Percentiles rank a stretch among this genome's conserved stretches.
These are phyloP conservation scores for Aureobasidium sp. DNA, from an alignment of 2,329 filamentous ascomycete species.

Conservation along the genomic window DNA sequence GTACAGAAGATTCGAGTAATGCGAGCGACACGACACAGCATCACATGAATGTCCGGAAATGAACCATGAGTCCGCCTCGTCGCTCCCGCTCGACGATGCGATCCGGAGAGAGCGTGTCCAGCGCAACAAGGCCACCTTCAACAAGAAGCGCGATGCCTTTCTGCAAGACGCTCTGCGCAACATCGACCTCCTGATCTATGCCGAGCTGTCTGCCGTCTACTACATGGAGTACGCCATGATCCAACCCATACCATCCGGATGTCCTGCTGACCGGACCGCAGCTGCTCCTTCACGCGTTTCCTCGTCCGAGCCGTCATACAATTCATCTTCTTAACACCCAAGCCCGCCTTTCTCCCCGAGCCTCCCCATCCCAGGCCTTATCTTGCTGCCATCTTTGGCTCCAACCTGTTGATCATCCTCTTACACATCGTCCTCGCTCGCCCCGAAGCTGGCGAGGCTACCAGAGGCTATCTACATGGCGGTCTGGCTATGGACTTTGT, in stretches of 20 bases:
- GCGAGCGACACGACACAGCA: neutral
- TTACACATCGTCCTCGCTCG: slow-evolving; percentile 39
- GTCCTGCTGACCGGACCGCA: slow-evolving; percentile 21
- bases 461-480: slow-evolving; percentile 50
- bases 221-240: slow-evolving; percentile 51
- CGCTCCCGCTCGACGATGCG: slow-evolving; percentile 11
- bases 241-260: neutral
- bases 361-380: slow-evolving; percentile 43
- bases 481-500: slow-evolving; percentile 58
- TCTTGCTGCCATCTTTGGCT: slow-evolving; percentile 44
- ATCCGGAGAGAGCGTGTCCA: slow-evolving; percentile 19
- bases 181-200: slow-evolving; percentile 53
- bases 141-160: slow-evolving; percentile 36
- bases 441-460: slow-evolving; percentile 39
- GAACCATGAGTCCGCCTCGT: slow-evolving; percentile 28
- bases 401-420: slow-evolving; percentile 48
- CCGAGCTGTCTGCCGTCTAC: slow-evolving; percentile 53
- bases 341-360: slow-evolving; percentile 44
- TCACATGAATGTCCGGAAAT: slow-evolving; percentile 21
- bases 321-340: slow-evolving; percentile 51
- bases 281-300: slow-evolving; percentile 52
- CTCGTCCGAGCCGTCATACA: slow-evolving; percentile 47
- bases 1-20: neutral
- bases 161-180: slow-evolving; percentile 50
- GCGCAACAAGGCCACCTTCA: slow-evolving; percentile 28